A percentile compares a stretch with the other conserved stretches of the same genome.
These are phyloP conservation scores for Tuber borchii DNA, from an alignment of 495 filamentous ascomycete species.

Conservation along the genomic window DNA sequence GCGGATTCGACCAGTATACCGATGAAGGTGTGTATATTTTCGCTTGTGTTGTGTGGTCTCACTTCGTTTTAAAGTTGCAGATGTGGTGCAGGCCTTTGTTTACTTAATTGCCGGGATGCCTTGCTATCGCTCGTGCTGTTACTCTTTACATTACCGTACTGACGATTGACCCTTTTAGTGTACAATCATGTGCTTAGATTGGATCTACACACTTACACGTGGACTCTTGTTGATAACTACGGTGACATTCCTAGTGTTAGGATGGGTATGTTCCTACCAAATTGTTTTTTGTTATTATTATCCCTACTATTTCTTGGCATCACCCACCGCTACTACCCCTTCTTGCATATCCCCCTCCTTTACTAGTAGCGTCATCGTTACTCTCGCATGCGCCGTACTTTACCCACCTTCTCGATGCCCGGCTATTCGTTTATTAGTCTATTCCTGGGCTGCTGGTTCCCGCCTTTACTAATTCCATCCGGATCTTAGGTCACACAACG, in stretches of 20 bases:
- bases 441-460: slow-evolving; percentile 1
- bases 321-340: slow-evolving; percentile 3
- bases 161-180: slow-evolving; percentile 48
- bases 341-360: background rate
- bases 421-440: background rate
- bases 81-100: background rate
- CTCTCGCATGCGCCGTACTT: background rate
- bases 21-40: slow-evolving; percentile 61
- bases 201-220: slow-evolving; percentile 77
- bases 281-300: slow-evolving; percentile 12
- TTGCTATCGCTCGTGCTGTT: slow-evolving; percentile 8
- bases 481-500: slow-evolving; percentile 74
- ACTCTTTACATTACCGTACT: slow-evolving; percentile 18
- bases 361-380: background rate
- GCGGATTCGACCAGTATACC: slow-evolving; percentile 97
- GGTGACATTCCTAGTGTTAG: slow-evolving; percentile 95
- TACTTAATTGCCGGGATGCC: slow-evolving; percentile 3
- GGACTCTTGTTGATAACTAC: slow-evolving; percentile 96
- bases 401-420: background rate
- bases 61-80: slow-evolving; percentile 2
- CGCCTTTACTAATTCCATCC: slow-evolving; percentile 16
- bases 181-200: slow-evolving; percentile 94
- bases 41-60: background rate
- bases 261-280: slow-evolving; percentile 65
- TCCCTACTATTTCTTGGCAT: slow-evolving; percentile 13